Conservation (phyloP, 2,329 filamentous ascomycete species). For the Microsporum canis region DNA sequence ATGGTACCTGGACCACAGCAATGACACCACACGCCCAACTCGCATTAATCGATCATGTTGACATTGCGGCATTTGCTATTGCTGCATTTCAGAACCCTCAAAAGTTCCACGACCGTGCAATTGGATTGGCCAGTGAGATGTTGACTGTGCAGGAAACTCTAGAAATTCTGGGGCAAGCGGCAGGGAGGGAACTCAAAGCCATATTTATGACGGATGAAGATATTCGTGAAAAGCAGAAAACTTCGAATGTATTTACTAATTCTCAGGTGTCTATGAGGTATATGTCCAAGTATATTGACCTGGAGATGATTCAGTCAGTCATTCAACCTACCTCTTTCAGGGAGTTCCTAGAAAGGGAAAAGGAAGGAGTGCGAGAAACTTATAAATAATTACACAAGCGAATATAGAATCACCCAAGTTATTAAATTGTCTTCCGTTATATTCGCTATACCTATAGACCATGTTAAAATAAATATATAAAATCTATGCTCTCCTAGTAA, state of each 20-base stretch:
- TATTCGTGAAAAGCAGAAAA: neutral
- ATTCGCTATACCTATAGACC: no score
- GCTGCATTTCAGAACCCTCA: neutral
- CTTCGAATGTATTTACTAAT: neutral
- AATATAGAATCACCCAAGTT: neutral
- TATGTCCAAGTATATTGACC: neutral
- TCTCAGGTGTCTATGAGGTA: neutral
- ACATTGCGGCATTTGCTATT: neutral
- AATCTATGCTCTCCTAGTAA: neutral
- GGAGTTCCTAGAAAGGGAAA: neutral
- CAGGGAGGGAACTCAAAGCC: neutral
- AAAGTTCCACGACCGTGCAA: neutral
- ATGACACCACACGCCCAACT: slow-evolving; percentile 3
- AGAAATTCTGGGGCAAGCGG: neutral
- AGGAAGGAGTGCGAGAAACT: neutral
- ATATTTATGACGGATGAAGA: neutral
- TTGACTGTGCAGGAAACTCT: neutral
- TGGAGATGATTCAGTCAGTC: neutral
- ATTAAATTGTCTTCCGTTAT: no score
- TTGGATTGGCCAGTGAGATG: neutral
- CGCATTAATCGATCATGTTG: slow-evolving; percentile 3
- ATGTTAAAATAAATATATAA: no score
- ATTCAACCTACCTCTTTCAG: neutral
- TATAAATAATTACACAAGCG: neutral
- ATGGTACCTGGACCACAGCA: neutral